Evolutionary conservation across 2,329 filamentous ascomycete species (phyloP), one percentile per base, ranked within the genome.

Genomic region (Coniochaeta ligniaria): DNA sequence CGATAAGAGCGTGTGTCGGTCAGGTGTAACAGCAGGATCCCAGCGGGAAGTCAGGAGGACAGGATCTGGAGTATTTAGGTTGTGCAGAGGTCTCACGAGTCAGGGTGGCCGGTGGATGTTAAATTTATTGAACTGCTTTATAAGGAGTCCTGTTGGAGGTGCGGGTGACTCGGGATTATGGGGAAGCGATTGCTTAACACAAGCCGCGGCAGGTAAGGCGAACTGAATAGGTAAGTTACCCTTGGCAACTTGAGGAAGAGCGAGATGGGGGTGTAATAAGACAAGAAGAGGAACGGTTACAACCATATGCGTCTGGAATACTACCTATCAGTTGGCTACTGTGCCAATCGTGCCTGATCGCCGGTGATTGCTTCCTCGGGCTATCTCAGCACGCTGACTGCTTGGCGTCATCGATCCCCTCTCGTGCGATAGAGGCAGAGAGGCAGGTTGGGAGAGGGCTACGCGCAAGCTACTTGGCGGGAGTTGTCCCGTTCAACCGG

Each of bases 91-190:
- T 20, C n/a, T 22, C 31, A 38, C 54, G 54, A 57, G 54, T 57
- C 54, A 57, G 54, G 5, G 31, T 38, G 35, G 16, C 11, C 2
- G 54, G 54, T 35, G 54, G 31, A 38, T 35, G 54, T 36, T 36
- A n/a, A 36, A 36, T 35, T 35, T 35, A 57, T 57, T 57, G 12
- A 4, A 55, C 31, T 52, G 47, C 17, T 28, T 24, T 52, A 31
- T 26, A 12, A 52, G 24, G 6, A 22, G 28, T 57, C 17, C 28
- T n/a, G 33, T n/a, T 57, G 31, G 33, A 22, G 35, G 28, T 36
- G 54, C 31, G 31, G 28, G 54, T 36, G 26, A 36, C 54, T 57
- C 54, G 54, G 54, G 54, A 57, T 57, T 57, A 57, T 57, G 31
- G 47, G 26, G 54, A 36, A 57, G 52, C 52, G 52, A 35, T 55